These are phyloP conservation scores for Lentinula sp. DNA, from an alignment of 768 basidiomycete species.

Conservation along the genomic window DNA sequence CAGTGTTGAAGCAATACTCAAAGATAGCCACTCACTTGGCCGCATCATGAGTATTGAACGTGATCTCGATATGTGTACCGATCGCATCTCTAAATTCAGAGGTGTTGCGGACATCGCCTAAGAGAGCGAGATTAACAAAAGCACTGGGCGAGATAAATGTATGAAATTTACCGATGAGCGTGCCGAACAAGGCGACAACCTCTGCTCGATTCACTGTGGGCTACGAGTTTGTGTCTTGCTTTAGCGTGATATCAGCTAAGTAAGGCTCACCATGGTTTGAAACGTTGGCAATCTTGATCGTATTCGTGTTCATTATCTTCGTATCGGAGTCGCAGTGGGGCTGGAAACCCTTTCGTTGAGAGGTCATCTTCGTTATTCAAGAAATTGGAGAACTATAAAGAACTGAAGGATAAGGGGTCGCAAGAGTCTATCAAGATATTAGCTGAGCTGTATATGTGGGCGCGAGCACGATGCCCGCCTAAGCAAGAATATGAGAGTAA, in stretches of 20 bases:
- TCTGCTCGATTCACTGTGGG: constrained; percentile 34
- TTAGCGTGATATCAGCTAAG: not conserved
- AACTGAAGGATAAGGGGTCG: constrained; percentile 4
- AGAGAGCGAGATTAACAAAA: not conserved
- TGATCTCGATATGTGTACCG: constrained; percentile 41
- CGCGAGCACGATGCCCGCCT: constrained; percentile 15
- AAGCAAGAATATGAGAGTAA: constrained; percentile 23
- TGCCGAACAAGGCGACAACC: constrained; percentile 50
- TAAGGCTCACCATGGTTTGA: constrained; percentile 28
- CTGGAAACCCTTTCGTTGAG: constrained; percentile 13
- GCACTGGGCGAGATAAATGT: not conserved
- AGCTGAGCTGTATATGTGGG: constrained; percentile 10
- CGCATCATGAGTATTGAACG: constrained; percentile 46
- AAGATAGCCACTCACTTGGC: constrained; percentile 36
- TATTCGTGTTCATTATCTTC: constrained; percentile 23
- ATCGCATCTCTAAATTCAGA: constrained; percentile 32
- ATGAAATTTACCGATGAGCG: constrained; percentile 41
- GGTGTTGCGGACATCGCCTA: constrained; percentile 48
- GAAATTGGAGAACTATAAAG: constrained; percentile 7
- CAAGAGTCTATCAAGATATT: constrained; percentile 7
- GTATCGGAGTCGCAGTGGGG: constrained; percentile 21
- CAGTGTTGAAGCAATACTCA: not conserved
- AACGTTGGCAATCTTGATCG: constrained; percentile 44
- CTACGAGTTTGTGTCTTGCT: not conserved
- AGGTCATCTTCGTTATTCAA: constrained; percentile 15